Evolutionary conservation across 1,139 yeast genomes (phyloP).

Genomic region (Pichia sp.): DNA sequence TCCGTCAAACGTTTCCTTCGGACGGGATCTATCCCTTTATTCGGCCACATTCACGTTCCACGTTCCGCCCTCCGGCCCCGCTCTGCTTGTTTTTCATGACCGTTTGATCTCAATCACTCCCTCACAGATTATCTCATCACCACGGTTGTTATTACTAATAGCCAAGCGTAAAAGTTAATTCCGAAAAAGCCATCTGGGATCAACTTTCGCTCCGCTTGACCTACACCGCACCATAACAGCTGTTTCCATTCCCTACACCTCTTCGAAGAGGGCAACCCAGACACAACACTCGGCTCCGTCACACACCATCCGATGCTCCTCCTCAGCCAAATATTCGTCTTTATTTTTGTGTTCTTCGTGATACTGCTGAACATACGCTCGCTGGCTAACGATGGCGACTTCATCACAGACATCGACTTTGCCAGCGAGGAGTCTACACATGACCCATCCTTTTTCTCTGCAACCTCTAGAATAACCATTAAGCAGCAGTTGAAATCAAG

Average conservation of each 20-base stretch:
- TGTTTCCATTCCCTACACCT: background rate
- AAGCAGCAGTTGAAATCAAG: conserved; percentile 27
- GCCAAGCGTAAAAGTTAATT: background rate
- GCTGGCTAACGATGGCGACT: conserved; percentile 3
- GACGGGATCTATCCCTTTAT: background rate
- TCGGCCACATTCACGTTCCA: background rate
- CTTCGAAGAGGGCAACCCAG: too few relatives aligned
- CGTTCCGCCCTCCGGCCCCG: background rate
- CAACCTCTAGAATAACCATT: conserved; percentile 8
- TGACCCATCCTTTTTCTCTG: conserved; percentile 4
- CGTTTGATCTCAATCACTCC: background rate
- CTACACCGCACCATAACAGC: background rate
- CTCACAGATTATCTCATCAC: background rate
- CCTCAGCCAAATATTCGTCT: conserved; percentile 8
- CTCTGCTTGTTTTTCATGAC: background rate
- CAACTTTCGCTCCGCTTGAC: background rate
- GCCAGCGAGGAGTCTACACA: background rate
- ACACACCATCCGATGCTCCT: conserved; percentile 7
- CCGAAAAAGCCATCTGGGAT: background rate
- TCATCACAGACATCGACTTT: background rate
- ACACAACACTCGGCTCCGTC: too few relatives aligned
- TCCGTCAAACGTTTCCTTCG: too few relatives aligned
- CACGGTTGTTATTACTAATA: background rate
- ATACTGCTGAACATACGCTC: conserved; percentile 14
- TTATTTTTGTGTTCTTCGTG: conserved; percentile 12